Evolutionary conservation across 352 stramenopile species (phyloP).

Genomic region (Pythium volutum): DNA sequence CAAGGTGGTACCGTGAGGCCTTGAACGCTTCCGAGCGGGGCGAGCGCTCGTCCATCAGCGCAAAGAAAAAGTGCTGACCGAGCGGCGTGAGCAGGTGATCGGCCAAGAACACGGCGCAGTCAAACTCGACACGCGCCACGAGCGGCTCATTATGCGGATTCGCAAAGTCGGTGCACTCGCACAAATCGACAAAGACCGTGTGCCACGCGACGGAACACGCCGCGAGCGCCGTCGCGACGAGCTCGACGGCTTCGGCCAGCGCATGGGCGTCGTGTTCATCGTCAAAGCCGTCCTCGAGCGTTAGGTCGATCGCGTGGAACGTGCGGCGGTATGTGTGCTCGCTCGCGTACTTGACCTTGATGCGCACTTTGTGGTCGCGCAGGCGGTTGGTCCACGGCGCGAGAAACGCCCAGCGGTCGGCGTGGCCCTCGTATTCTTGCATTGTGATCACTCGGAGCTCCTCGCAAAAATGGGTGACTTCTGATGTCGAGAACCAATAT

Average conservation of each 20-base stretch:
- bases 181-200: constrained; percentile 9
- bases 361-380: constrained; percentile 5
- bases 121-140: constrained; percentile 5
- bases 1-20: background rate
- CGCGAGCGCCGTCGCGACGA: constrained; percentile 18
- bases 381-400: constrained; percentile 18
- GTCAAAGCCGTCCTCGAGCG: constrained; percentile 1
- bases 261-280: background rate
- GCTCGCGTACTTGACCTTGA: constrained; percentile 2
- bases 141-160: constrained; percentile 16
- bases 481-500: background rate
- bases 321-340: constrained; percentile 9
- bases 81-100: background rate
- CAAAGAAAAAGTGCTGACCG: constrained; percentile 1
- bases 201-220: constrained; percentile 8
- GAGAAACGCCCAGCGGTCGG: constrained; percentile 19
- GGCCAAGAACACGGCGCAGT: constrained; percentile 1
- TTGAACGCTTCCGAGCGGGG: background rate
- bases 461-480: background rate
- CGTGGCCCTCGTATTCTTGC: constrained; percentile 11
- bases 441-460: background rate
- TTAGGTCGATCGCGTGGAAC: constrained; percentile 17
- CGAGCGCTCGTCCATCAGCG: background rate
- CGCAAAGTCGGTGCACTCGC: constrained; percentile 5
- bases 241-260: constrained; percentile 13